phyloP scores from a whole-genome alignment of 2,329 filamentous ascomycete species.

The Pseudohalonectria lignicola region DNA sequence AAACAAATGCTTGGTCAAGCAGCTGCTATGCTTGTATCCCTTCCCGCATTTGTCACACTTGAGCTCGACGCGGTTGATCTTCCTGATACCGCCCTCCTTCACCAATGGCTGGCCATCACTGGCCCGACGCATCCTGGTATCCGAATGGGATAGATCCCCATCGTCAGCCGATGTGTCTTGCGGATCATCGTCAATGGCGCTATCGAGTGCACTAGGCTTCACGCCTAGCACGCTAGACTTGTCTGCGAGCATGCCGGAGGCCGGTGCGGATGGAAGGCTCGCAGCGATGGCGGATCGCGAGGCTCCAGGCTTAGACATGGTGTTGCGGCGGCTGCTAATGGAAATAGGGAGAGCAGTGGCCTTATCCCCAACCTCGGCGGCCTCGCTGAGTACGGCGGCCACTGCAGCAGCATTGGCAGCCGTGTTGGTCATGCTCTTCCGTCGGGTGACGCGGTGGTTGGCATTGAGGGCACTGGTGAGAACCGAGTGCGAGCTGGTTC shows the following conservation, averaged over 20 bases:
- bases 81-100: conserved; percentile 59
- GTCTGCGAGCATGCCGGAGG: conserved; percentile 50
- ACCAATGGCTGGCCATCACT: conserved; percentile 79
- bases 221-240: conserved; percentile 21
- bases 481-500: conserved; percentile 73
- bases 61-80: conserved; percentile 72
- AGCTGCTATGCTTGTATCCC: conserved; percentile 99
- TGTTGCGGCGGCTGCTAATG: conserved; percentile 50
- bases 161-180: conserved; percentile 40
- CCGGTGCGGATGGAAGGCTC: conserved; percentile 53
- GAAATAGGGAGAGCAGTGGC: conserved; percentile 45
- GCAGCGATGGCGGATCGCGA: conserved; percentile 39
- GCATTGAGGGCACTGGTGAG: conserved; percentile 67
- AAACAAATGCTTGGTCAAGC: conserved; percentile 99
- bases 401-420: conserved; percentile 64
- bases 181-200: conserved; percentile 61
- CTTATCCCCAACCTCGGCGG: conserved; percentile 36
- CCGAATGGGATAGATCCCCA: conserved; percentile 33
- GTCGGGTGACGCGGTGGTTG: conserved; percentile 76
- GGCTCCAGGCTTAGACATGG: conserved; percentile 54
- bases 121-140: conserved; percentile 47
- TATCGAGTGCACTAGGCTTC: conserved; percentile 40
- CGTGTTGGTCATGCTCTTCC: conserved; percentile 83
- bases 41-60: conserved; percentile 98
- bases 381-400: conserved; percentile 60